phyloP scores from a whole-genome alignment of 2,329 filamentous ascomycete species.

The Arthroderma uncinatum region DNA sequence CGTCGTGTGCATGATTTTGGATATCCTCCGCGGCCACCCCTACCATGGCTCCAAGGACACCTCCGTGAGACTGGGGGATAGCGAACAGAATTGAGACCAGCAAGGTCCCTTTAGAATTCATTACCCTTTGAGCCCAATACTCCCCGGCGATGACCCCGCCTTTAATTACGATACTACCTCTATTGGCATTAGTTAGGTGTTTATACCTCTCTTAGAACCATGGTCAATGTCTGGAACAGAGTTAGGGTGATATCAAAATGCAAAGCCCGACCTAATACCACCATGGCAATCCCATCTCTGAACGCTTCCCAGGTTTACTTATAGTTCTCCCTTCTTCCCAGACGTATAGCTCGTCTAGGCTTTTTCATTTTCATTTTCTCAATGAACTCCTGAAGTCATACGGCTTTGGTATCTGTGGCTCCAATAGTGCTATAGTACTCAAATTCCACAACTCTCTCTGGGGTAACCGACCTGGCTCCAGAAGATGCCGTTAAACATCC shows the following conservation, averaged over 20 bases:
- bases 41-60: neutral
- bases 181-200: neutral
- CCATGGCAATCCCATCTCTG: neutral
- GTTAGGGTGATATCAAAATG: neutral
- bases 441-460: neutral
- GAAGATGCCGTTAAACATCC: neutral
- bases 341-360: neutral
- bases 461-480: neutral
- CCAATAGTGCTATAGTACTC: neutral
- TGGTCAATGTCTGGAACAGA: neutral
- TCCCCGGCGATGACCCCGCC: neutral
- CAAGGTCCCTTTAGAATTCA: neutral
- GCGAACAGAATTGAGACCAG: neutral
- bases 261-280: neutral
- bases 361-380: neutral
- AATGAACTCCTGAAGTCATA: neutral
- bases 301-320: neutral
- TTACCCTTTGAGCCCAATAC: neutral
- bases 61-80: neutral
- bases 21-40: constrained; percentile 1
- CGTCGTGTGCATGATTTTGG: neutral
- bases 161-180: neutral
- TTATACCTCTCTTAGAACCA: neutral
- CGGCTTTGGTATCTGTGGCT: neutral
- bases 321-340: neutral